phyloP scores from a whole-genome alignment of 768 basidiomycete genomes.

The Saitozyma sp. region DNA sequence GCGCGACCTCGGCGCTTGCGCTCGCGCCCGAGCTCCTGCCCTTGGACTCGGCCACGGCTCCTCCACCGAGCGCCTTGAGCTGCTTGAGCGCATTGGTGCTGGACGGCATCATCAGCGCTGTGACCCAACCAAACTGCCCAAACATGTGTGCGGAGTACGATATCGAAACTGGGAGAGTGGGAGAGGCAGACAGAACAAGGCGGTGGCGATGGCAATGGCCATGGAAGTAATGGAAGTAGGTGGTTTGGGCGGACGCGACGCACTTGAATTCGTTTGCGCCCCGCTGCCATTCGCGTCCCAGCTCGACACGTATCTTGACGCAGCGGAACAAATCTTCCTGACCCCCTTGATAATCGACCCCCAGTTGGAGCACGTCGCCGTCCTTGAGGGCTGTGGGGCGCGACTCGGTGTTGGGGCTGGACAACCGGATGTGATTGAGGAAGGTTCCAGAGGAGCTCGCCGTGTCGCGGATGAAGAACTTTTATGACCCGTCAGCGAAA shows the following conservation, averaged over 20 bases:
- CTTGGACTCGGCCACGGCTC: conserved; percentile 17
- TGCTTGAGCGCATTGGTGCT: conserved; percentile 71
- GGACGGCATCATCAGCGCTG: background rate
- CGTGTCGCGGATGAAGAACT: conserved; percentile 87
- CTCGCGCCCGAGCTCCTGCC: conserved; percentile 14
- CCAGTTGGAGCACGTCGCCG: conserved; percentile 90
- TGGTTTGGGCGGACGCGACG: conserved; percentile 28
- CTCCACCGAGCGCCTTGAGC: conserved; percentile 58
- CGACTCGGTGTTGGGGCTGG: conserved; percentile 77
- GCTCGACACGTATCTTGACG: conserved; percentile 90
- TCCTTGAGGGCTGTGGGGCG: conserved; percentile 77
- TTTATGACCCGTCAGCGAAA: background rate
- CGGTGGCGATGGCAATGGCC: background rate
- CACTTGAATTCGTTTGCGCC: conserved; percentile 89
- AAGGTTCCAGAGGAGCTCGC: conserved; percentile 90
- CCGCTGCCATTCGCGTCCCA: conserved; percentile 87
- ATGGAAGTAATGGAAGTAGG: background rate
- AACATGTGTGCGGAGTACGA: background rate
- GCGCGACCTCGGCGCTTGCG: conserved; percentile 3
- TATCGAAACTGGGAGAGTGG: background rate
- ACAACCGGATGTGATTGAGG: conserved; percentile 88
- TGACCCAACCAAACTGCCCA: background rate
- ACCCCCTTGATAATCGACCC: conserved; percentile 96
- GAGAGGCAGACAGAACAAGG: background rate
- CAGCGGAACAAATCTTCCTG: conserved; percentile 96